phyloP scores from a whole-genome alignment of 495 filamentous ascomycete species.

The Podospora tetraspora region DNA sequence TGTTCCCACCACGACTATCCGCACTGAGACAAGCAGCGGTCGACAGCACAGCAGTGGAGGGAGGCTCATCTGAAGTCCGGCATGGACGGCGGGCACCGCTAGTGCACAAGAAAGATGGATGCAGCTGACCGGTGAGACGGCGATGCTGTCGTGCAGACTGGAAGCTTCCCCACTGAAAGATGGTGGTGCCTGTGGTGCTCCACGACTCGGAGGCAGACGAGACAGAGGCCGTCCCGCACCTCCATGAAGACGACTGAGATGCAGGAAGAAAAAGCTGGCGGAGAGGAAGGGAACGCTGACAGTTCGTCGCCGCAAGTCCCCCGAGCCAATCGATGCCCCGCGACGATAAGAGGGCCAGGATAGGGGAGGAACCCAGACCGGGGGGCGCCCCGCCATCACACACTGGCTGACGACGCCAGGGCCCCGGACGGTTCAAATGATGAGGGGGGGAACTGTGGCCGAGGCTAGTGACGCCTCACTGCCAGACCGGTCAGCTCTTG shows the following conservation, averaged over 20 bases:
- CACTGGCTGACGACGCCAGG: constrained; percentile 1
- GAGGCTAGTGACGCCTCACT: constrained; percentile 3
- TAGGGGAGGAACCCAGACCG: neutral
- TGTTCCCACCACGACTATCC: neutral
- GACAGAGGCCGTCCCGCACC: neutral
- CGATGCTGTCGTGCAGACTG: neutral
- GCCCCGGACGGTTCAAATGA: neutral
- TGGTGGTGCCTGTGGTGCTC: neutral
- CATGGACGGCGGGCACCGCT: neutral
- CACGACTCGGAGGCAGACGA: neutral
- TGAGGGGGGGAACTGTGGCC: constrained; percentile 4
- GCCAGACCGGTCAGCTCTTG: constrained; percentile 11
- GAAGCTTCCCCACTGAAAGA: neutral
- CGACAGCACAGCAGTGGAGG: neutral
- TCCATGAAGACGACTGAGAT: neutral
- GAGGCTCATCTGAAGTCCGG: neutral
- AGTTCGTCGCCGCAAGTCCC: neutral
- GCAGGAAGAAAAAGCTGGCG: neutral
- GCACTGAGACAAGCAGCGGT: neutral
- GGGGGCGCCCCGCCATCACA: neutral
- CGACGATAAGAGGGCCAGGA: constrained; percentile 1
- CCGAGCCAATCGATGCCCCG: neutral
- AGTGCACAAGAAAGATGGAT: neutral
- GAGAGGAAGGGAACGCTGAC: neutral
- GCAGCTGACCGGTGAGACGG: neutral